Percentiles rank a stretch among this genome's conserved stretches.
Conservation (phyloP, 148 eudicot genomes). For the Polygonum aviculare region DNA sequence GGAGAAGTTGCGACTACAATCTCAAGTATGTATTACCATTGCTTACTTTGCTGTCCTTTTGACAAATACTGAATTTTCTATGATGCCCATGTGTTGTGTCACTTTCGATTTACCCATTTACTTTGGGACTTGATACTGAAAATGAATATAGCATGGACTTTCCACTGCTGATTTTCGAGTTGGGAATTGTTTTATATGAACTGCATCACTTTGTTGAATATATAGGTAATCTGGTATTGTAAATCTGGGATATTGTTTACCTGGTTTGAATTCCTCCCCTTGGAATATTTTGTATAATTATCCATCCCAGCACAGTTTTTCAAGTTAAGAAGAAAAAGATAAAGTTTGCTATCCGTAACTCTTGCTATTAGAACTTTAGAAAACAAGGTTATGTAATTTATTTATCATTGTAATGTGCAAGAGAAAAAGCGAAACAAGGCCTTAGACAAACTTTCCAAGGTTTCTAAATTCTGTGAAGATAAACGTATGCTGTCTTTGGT, state of each 20-base stretch:
- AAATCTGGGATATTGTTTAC: background rate
- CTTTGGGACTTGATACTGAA: background rate
- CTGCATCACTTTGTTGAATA: background rate
- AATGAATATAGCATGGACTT: background rate
- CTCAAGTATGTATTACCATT: slow-evolving; percentile 32
- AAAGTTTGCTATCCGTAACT: background rate
- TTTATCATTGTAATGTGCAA: background rate
- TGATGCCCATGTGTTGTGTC: background rate
- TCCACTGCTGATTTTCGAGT: background rate
- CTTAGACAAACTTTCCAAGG: background rate
- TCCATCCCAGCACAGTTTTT: background rate
- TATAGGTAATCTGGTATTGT: background rate
- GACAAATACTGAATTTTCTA: background rate
- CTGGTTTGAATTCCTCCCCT: background rate
- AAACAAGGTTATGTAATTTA: background rate
- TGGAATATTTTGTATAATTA: background rate
- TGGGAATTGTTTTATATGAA: background rate
- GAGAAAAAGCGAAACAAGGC: background rate
- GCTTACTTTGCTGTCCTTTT: background rate
- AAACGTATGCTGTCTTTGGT: background rate
- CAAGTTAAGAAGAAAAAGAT: too few relatives aligned
- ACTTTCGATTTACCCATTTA: background rate
- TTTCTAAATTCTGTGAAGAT: background rate
- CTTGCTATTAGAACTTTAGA: background rate
- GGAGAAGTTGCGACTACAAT: slow-evolving; percentile 83